These are phyloP conservation scores for Cryptosporidium muris DNA, from an alignment of 169 alveolate genomes.

Conservation along the genomic window DNA sequence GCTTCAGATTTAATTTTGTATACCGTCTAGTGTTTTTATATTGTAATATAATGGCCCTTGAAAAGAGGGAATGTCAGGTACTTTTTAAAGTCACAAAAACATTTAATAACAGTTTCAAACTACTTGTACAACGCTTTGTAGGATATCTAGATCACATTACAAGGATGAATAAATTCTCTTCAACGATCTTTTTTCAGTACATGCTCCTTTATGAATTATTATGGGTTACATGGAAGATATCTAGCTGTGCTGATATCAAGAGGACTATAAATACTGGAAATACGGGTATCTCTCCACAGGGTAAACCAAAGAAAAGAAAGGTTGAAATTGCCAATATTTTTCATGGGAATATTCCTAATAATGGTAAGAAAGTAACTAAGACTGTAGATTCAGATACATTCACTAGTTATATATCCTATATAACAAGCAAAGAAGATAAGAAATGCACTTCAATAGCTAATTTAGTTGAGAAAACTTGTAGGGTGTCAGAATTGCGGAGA, in stretches of 20 bases:
- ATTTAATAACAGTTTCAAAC: not conserved
- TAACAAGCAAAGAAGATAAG: too few species aligned
- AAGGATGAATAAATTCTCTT: not conserved
- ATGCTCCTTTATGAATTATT: constrained; percentile 51
- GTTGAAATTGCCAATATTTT: not conserved
- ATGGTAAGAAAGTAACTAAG: constrained; percentile 17
- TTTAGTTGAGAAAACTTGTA: constrained; percentile 5
- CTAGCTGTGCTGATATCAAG: constrained; percentile 29
- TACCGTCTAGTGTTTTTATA: constrained; percentile 28
- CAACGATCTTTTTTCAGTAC: not conserved
- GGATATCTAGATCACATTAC: constrained; percentile 14
- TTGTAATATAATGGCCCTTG: not conserved
- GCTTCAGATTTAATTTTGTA: constrained; percentile 36
- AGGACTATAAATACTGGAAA: not conserved
- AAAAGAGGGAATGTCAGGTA: not conserved
- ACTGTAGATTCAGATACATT: constrained; percentile 19
- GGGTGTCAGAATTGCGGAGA: not conserved
- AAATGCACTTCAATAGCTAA: not conserved
- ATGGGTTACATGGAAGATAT: constrained; percentile 48
- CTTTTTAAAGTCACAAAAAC: not conserved
- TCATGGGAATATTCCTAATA: too few species aligned
- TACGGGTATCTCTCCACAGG: not conserved
- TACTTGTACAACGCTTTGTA: constrained; percentile 28
- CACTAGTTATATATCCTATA: constrained; percentile 9
- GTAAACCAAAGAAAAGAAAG: constrained; percentile 23